A percentile compares a stretch with the other conserved stretches of the same genome.
phyloP scores from a whole-genome alignment of 345 rosid species.

The Aegle marmelos region DNA sequence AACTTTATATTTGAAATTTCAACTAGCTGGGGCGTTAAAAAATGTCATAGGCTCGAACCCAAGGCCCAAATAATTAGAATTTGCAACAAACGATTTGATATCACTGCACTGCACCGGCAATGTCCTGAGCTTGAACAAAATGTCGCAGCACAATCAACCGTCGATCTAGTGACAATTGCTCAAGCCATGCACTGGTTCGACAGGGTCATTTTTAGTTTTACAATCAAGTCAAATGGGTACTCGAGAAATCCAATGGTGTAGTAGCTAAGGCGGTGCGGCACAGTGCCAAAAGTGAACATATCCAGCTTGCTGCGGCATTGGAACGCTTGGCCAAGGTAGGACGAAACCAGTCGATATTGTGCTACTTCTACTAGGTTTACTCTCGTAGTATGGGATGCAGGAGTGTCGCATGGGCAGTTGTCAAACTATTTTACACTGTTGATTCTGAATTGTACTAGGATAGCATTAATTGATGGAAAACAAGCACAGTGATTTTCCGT shows the following conservation, averaged over 20 bases:
- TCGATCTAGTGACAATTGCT: slow-evolving; percentile 64
- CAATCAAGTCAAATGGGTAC: slow-evolving; percentile 53
- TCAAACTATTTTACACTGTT: slow-evolving; percentile 40
- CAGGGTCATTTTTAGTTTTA: slow-evolving; percentile 53
- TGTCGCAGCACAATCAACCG: slow-evolving; percentile 41
- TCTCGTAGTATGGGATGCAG: too few species aligned
- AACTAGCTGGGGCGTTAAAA: too few species aligned
- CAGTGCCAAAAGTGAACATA: slow-evolving; percentile 48
- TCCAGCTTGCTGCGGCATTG: too few species aligned
- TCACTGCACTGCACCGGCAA: slow-evolving; percentile 21
- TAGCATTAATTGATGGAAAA: slow-evolving; percentile 56
- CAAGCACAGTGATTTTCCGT: slow-evolving; percentile 59
- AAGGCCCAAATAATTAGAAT: too few species aligned
- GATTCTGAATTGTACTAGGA: slow-evolving; percentile 54
- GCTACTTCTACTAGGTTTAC: too few species aligned
- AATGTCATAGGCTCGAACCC: too few species aligned
- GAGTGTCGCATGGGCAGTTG: too few species aligned
- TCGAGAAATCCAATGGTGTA: slow-evolving; percentile 76
- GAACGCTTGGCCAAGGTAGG: too few species aligned
- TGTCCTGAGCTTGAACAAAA: slow-evolving; percentile 47
- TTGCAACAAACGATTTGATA: too few species aligned
- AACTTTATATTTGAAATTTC: too few species aligned
- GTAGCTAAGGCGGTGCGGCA: slow-evolving; percentile 89
- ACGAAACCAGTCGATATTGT: too few species aligned
- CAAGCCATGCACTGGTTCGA: slow-evolving; percentile 87